Conservation (phyloP, 2,329 filamentous ascomycete genomes). For the Epichloe typhina region DNA sequence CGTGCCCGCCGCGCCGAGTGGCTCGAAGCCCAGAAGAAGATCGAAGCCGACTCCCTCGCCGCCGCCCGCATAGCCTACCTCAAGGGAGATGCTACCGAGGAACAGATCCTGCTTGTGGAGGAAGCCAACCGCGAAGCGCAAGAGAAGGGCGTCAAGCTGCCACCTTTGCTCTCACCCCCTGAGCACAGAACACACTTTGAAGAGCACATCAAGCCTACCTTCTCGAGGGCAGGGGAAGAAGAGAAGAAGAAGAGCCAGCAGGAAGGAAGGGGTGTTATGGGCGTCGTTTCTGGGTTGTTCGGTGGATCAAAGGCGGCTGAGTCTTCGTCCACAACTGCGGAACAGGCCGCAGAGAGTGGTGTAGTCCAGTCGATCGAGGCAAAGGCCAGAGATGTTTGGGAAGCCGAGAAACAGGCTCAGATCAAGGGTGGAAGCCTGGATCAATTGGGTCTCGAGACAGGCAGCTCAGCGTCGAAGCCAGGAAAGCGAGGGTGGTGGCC, state of each 20-base stretch:
- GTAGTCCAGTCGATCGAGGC: constrained; percentile 17
- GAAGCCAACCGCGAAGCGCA: constrained; percentile 38
- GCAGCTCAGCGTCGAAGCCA: constrained; percentile 10
- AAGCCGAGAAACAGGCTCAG: constrained; percentile 38
- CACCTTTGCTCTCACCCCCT: constrained; percentile 34
- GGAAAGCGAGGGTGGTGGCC: constrained; percentile 38
- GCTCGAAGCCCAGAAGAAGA: constrained; percentile 38
- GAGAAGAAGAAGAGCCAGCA: constrained; percentile 8
- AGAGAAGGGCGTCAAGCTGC: constrained; percentile 31
- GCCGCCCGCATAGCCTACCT: constrained; percentile 47
- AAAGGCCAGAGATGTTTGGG: constrained; percentile 31
- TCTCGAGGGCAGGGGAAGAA: constrained; percentile 12
- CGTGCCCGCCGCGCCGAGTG: constrained; percentile 46
- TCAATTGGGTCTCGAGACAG: constrained; percentile 29
- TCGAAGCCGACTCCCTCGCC: constrained; percentile 42
- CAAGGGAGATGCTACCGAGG: constrained; percentile 41
- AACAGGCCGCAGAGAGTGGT: constrained; percentile 8
- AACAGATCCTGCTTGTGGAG: constrained; percentile 43
- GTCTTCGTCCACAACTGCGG: constrained; percentile 9
- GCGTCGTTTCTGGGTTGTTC: constrained; percentile 19
- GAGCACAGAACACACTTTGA: constrained; percentile 23
- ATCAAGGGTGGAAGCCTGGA: constrained; percentile 36
- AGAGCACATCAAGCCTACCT: constrained; percentile 20
- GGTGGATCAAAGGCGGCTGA: constrained; percentile 8
- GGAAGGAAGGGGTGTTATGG: constrained; percentile 23